Base-by-base conservation (phyloP, 352 stramenopile genomes). In the Globisporangium takayamanum region DNA sequence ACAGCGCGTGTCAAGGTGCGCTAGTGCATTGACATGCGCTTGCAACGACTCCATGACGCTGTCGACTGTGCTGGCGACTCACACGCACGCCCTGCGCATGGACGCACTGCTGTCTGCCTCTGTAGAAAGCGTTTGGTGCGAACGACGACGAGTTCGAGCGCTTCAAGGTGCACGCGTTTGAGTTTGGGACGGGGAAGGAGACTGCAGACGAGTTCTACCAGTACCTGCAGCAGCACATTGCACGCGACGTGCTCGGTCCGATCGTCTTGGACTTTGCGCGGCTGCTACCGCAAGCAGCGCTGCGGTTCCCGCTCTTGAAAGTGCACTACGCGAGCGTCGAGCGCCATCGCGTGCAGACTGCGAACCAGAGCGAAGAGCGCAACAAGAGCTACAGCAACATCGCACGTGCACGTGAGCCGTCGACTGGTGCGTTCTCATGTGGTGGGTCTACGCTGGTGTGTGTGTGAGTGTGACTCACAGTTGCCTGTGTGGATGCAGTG, bases 201-300 rank as follows among this genome's bases (percentile, higher is more conserved):
- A 66, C 69, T 0, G 80, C 82, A 0, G 69, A 78, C 8, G 69
- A 58, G 3, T 95, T 95, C 44, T 89, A 95, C 42, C 53, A 30
- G 18, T 93, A 92, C 47, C 55, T 95, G 37, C 69, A 67, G 37
- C 53, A 72, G 22, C 57, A 85, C 3, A 88, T 95, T 33, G 66
- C 68, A 1, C 63, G 73, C 7, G 60, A 80, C 3, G 65, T 80
- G 53, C 69, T 95, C 49, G 66, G 73, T 5, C 76, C 78, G 14
- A 89, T 95, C 45, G 80, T 93, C 15, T 45, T 90, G 52, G 85
- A 95, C 53, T 95, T 95, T 70, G 85, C 85, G 5, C 62, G 83
- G 3, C 56, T 95, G 33, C 53, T 95, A 10, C 80, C 82, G 1
- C 80, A 89, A 60, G 55, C 73, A 0, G 50, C 73, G 28, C 62